These are phyloP conservation scores for Globisporangium barbulae DNA, from an alignment of 352 stramenopile species.

Conservation along the genomic window DNA sequence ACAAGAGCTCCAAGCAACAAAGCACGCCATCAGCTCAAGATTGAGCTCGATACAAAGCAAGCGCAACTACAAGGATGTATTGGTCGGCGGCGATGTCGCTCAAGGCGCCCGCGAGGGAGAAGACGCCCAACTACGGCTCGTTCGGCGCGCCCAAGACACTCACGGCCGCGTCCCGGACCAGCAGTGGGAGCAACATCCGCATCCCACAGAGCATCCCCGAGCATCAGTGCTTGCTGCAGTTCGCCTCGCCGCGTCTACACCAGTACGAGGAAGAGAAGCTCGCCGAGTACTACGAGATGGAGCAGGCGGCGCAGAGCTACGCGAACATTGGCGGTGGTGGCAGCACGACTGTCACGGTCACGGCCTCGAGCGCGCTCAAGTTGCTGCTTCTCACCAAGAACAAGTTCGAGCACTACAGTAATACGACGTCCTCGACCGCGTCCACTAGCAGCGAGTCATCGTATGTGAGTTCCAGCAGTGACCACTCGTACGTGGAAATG, in stretches of 20 bases:
- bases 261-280: conserved; percentile 21
- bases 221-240: conserved; percentile 62
- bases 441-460: conserved; percentile 7
- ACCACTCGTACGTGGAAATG: conserved; percentile 6
- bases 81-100: conserved; percentile 72
- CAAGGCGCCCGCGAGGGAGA: conserved; percentile 31
- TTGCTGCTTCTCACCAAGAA: conserved; percentile 15
- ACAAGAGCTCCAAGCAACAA: conserved; percentile 6
- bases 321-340: not conserved
- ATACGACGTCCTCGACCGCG: not conserved
- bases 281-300: conserved; percentile 19
- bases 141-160: conserved; percentile 21
- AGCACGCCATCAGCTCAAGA: not conserved
- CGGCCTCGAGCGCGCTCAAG: conserved; percentile 14
- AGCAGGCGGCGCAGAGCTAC: conserved; percentile 7
- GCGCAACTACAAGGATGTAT: conserved; percentile 38
- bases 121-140: conserved; percentile 55
- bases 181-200: conserved; percentile 37
- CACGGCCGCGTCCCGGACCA: conserved; percentile 9
- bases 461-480: not conserved
- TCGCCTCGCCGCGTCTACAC: conserved; percentile 37
- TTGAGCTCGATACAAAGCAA: not conserved
- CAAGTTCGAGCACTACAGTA: conserved; percentile 18
- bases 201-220: conserved; percentile 78
- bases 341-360: conserved; percentile 27